These are phyloP conservation scores for Spongospora subterranea DNA, from an alignment of 208 protist species.

Conservation along the genomic window DNA sequence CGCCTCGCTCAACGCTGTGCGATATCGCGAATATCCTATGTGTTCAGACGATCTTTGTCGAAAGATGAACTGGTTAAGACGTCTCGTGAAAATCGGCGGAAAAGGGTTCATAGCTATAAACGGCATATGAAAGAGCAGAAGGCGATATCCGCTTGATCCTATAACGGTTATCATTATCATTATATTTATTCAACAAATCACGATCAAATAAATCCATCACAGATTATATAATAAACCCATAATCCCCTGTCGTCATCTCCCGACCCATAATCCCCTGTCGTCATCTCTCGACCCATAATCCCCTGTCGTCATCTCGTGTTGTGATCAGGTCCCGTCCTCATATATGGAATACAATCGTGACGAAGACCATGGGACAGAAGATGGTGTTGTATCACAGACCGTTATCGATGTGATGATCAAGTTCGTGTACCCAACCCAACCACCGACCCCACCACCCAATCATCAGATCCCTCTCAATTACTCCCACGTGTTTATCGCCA, in stretches of 20 bases:
- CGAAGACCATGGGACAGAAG: too few relatives aligned
- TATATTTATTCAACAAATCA: background rate
- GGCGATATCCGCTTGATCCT: background rate
- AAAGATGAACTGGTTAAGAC: background rate
- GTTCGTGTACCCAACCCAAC: too few relatives aligned
- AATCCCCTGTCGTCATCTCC: background rate
- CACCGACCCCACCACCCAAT: too few relatives aligned
- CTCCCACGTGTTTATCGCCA: too few relatives aligned
- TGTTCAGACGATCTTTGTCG: background rate
- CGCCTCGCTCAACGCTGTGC: background rate
- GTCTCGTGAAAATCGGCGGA: background rate
- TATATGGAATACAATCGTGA: too few relatives aligned
- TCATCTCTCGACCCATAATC: background rate
- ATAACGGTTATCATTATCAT: background rate
- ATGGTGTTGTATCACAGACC: too few relatives aligned
- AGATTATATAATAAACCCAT: background rate
- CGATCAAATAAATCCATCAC: background rate
- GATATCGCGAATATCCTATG: background rate
- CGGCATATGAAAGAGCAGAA: background rate
- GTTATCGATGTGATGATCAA: too few relatives aligned
- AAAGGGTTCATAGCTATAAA: background rate
- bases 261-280: background rate
- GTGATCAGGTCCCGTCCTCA: too few relatives aligned
- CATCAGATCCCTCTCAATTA: too few relatives aligned
- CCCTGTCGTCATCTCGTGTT: too few relatives aligned